These are phyloP conservation scores for Nidularia pulvinata DNA, from an alignment of 768 basidiomycete genomes.

Conservation along the genomic window DNA sequence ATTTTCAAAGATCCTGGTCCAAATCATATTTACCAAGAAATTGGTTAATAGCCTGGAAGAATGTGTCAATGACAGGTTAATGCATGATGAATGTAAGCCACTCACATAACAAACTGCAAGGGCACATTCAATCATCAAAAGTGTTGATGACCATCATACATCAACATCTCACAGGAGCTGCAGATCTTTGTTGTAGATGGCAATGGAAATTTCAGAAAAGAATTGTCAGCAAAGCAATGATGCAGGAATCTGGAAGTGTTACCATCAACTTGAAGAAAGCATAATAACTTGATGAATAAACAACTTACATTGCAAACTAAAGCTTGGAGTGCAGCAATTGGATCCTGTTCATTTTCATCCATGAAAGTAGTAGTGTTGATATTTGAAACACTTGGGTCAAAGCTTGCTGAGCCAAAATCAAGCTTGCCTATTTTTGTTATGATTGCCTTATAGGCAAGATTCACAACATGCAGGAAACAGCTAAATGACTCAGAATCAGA, in stretches of 20 bases:
- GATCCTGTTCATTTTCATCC: not conserved
- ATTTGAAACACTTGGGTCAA: not conserved
- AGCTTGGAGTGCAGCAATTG: not conserved
- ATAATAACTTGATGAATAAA: not conserved
- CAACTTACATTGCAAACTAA: not conserved
- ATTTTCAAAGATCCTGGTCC: not conserved
- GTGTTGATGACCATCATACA: not conserved
- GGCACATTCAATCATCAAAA: not conserved
- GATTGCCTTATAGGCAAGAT: not conserved
- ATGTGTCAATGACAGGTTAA: not conserved
- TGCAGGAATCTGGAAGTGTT: not conserved
- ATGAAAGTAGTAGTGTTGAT: not conserved
- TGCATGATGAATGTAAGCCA: not conserved
- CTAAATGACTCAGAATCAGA: not conserved
- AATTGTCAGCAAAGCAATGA: not conserved
- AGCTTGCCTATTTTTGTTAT: not conserved
- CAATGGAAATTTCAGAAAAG: not conserved
- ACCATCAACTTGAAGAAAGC: not conserved
- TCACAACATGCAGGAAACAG: not conserved
- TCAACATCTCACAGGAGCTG: not conserved
- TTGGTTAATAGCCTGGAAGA: not conserved
- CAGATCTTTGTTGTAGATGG: not conserved
- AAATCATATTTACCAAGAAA: not conserved
- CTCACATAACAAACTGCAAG: not conserved
- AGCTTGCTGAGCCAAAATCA: not conserved